Percentiles rank a stretch among this genome's conserved stretches.
These are phyloP conservation scores for Tricholoma terreum DNA, from an alignment of 768 basidiomycete genomes.

Conservation along the genomic window DNA sequence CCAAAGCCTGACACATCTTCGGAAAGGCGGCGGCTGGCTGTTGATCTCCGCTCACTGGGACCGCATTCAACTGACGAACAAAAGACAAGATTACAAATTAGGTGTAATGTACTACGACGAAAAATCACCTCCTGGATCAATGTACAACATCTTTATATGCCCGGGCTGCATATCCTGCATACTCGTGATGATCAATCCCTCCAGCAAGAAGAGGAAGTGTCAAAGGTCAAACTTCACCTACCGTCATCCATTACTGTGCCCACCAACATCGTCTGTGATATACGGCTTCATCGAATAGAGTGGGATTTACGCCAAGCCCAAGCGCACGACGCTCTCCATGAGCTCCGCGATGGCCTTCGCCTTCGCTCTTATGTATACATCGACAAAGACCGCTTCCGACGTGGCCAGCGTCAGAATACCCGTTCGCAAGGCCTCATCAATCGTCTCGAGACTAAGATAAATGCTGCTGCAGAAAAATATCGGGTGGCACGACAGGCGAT, in stretches of 20 bases:
- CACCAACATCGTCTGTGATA: background rate
- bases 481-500: background rate
- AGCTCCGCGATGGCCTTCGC: no score
- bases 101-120: background rate
- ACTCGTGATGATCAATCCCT: background rate
- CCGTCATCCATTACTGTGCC: background rate
- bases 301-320: no score
- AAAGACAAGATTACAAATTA: no score
- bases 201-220: background rate
- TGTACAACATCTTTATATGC: constrained; percentile 2
- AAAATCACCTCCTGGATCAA: constrained; percentile 2
- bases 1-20: background rate
- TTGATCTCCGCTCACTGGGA: background rate
- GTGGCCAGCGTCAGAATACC: background rate
- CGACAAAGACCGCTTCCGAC: no score
- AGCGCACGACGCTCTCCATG: no score
- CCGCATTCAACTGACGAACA: background rate
- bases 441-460: background rate
- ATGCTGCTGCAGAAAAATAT: background rate
- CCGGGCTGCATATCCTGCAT: no score
- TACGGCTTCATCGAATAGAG: background rate
- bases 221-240: background rate
- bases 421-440: background rate
- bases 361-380: no score
- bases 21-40: no score